Percentiles rank a stretch among this genome's conserved stretches.
Conservation (phyloP, 2,329 filamentous ascomycete genomes). For the Nemania sp. region DNA sequence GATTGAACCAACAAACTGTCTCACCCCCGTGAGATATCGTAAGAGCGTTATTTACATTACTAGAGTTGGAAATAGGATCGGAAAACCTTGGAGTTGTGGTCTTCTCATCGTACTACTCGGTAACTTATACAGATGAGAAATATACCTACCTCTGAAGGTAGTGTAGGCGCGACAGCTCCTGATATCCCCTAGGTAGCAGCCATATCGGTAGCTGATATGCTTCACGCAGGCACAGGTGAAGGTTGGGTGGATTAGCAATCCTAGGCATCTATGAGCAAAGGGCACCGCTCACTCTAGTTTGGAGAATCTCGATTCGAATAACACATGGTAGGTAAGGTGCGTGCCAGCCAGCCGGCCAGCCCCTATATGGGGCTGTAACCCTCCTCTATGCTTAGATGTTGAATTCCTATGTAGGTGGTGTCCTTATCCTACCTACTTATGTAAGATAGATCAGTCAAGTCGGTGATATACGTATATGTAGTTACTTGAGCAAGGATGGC, state of each 20-base stretch:
- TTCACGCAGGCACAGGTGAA: not conserved
- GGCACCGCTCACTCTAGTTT: not conserved
- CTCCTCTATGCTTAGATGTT: slow-evolving; percentile 13
- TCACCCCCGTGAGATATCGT: slow-evolving; percentile 20
- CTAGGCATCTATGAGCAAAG: not conserved
- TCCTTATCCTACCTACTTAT: no score
- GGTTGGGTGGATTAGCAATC: not conserved
- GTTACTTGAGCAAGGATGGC: not conserved
- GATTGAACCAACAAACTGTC: slow-evolving; percentile 6
- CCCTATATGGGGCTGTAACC: slow-evolving; percentile 16
- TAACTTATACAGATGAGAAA: not conserved
- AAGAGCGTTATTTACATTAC: slow-evolving; percentile 11
- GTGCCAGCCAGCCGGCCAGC: no score
- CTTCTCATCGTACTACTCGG: not conserved
- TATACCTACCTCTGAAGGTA: not conserved
- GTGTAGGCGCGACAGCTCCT: no score
- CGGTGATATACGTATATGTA: not conserved
- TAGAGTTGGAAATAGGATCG: slow-evolving; percentile 14
- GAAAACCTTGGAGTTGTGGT: slow-evolving; percentile 6
- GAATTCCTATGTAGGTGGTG: not conserved
- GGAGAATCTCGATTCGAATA: slow-evolving; percentile 18
- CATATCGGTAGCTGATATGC: no score
- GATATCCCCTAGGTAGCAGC: no score
- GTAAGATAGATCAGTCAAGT: no score
- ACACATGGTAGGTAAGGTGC: not conserved